phyloP scores from a whole-genome alignment of 345 rosid genomes.

The Eucalyptus marginata region DNA sequence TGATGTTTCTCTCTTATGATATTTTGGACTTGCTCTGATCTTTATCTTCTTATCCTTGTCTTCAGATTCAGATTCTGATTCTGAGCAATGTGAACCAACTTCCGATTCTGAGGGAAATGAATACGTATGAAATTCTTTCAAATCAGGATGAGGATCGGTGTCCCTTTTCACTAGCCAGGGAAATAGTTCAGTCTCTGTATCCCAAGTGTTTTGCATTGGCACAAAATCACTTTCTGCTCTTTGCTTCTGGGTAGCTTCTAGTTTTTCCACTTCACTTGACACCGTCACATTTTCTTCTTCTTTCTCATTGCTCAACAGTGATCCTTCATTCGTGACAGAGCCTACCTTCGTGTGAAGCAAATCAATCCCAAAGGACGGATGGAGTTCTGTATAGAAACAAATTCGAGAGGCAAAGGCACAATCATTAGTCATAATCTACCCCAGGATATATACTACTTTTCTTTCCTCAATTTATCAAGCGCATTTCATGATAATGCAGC shows the following conservation, averaged over 20 bases:
- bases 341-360: fast-evolving
- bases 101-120: neutral
- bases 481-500: neutral
- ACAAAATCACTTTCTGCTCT: too few species aligned
- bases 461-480: neutral
- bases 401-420: neutral
- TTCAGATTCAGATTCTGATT: neutral
- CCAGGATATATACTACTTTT: fast-evolving
- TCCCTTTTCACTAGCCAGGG: neutral
- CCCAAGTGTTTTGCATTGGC: neutral
- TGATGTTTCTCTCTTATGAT: neutral
- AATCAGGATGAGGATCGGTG: neutral
- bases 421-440: neutral
- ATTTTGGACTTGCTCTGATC: neutral
- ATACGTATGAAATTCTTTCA: neutral
- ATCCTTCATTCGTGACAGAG: too few species aligned
- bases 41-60: neutral
- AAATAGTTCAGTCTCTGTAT: neutral
- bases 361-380: neutral
- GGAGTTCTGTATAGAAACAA: neutral
- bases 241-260: too few species aligned
- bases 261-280: neutral
- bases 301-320: neutral
- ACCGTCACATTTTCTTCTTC: neutral
- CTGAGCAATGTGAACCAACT: neutral